Conservation (phyloP, 2,329 filamentous ascomycete genomes). For the Sclerotinia glacialis region DNA sequence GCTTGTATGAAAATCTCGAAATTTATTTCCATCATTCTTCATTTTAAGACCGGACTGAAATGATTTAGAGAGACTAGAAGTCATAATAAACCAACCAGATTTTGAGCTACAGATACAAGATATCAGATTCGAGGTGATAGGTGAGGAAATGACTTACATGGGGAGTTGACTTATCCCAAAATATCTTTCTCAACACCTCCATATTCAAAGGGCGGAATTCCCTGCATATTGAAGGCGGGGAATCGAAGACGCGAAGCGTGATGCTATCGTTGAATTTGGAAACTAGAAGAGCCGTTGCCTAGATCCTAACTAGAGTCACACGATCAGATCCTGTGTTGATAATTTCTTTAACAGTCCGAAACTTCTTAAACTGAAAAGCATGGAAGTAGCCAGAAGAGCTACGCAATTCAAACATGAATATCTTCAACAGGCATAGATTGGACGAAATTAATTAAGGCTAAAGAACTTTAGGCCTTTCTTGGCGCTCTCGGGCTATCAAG, state of each 20-base stretch:
- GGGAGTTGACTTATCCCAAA: not conserved
- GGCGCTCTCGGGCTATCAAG: not conserved
- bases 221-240: not conserved
- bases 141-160: not conserved
- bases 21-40: conserved; percentile 1
- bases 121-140: not conserved
- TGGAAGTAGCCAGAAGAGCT: not conserved
- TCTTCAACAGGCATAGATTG: not conserved
- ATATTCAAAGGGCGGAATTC: not conserved
- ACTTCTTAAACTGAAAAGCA: not conserved
- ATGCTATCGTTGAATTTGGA: conserved; percentile 1
- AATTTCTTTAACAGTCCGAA: not conserved
- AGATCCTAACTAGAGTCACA: not conserved
- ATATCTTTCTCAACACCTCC: not conserved
- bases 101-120: not conserved
- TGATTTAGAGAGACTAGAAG: not conserved
- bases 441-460: not conserved
- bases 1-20: conserved; percentile 1
- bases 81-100: not conserved
- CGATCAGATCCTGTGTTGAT: not conserved
- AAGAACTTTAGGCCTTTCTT: not conserved
- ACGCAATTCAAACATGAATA: not conserved
- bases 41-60: not conserved
- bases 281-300: conserved; percentile 5
- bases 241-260: not conserved